These are phyloP conservation scores for Solanum megistacrolobum DNA, from an alignment of 257 asterid genomes.

Conservation along the genomic window DNA sequence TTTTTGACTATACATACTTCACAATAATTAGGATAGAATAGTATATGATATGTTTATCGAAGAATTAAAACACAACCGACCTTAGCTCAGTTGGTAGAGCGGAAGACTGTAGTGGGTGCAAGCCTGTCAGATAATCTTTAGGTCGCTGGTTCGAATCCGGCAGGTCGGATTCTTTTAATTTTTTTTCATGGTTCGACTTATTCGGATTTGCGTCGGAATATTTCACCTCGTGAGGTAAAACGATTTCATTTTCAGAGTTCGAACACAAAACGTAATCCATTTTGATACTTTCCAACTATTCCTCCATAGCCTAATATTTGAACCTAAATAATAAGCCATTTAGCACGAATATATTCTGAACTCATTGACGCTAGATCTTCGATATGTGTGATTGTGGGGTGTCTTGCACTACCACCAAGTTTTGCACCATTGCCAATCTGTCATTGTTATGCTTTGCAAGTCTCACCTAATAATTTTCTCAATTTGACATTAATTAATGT, in stretches of 20 bases:
- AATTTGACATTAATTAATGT: background rate
- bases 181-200: background rate
- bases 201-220: background rate
- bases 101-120: background rate
- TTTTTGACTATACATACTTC: background rate
- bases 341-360: background rate
- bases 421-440: background rate
- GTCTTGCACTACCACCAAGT: background rate
- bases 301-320: background rate
- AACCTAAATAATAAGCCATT: background rate
- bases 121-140: background rate
- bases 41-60: background rate
- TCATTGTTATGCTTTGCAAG: background rate
- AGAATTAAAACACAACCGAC: background rate
- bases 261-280: background rate
- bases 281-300: too few relatives aligned
- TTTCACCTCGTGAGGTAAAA: background rate
- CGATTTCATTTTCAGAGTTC: too few relatives aligned
- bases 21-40: background rate
- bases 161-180: background rate
- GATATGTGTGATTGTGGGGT: background rate
- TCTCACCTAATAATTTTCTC: background rate
- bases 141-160: constrained; percentile 6
- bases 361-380: background rate
- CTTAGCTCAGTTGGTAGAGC: constrained; percentile 6